Evolutionary conservation across 176 grass and related monocot genomes (phyloP), one percentile per base, ranked within the genome.

Genomic region (Stipa capillata): DNA sequence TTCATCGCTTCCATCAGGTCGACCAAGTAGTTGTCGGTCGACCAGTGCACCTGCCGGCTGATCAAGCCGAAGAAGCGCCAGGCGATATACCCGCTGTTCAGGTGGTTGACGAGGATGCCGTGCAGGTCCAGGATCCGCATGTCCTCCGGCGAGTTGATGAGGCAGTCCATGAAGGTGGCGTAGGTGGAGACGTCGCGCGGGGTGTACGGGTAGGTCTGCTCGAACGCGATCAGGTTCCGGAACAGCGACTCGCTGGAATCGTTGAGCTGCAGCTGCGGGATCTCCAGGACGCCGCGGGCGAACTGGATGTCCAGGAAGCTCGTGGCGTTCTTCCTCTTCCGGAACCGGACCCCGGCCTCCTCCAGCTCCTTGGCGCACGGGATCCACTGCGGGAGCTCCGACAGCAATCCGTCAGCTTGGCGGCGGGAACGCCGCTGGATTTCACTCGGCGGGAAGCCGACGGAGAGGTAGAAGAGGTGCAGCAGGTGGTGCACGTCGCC

Each of bases 221-320:
- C 65, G 24, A 69, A 45, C 0, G 65, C 40, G 40, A 69, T 45
- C 0, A 69, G 65, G 23, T 68, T 68, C 37, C 65, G 39, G 65
- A 68, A 51, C 18, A 76, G 4, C 0, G 65, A 4, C 9, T 82
- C 60, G 20, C 80, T 88, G 32, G 18, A 42, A 55, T 85, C 82
- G 7, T 79, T 13, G 20, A 93, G 47, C 41, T 37, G 4, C 23
- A 93, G n/a, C 25, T 3, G 12, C 54, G 65, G 65, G 6, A 68
- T 44, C 23, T 68, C 40, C 23, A 68, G 40, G 1, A 44, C 74
- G 4, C 53, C 8, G 1, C 1, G 0, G 13, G 13, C 0, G 45
- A 91, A 91, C 0, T 24, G 14, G 6, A 94, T 9, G 36, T 88
- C 75, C 6, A 85, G 25, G 37, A 88, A 88, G 52, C 59, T 68